Percentiles rank a stretch among this genome's conserved stretches.
These are phyloP conservation scores for Arthrinium phaeospermum DNA, from an alignment of 2,329 filamentous ascomycete species.

Conservation along the genomic window DNA sequence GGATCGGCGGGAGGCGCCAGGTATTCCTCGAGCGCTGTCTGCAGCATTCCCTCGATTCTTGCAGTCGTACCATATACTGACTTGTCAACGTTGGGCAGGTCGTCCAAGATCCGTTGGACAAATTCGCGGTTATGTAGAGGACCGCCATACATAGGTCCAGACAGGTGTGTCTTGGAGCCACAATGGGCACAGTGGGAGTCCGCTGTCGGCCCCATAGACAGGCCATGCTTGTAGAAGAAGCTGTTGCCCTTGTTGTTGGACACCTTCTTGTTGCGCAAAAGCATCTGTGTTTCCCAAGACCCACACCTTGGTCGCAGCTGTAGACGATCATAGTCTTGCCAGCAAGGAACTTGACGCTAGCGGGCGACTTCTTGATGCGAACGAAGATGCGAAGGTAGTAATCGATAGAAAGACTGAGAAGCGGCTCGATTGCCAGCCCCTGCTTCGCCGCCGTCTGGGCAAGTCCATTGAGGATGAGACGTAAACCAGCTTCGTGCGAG, in stretches of 20 bases:
- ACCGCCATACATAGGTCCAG: slow-evolving; percentile 94
- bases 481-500: slow-evolving; percentile 88
- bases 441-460: slow-evolving; percentile 83
- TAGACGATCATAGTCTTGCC: slow-evolving; percentile 94
- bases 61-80: slow-evolving; percentile 79
- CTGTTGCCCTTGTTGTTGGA: slow-evolving; percentile 73
- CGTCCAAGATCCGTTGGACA: slow-evolving; percentile 76
- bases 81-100: slow-evolving; percentile 70
- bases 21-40: slow-evolving; percentile 82
- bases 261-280: slow-evolving; percentile 71
- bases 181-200: slow-evolving; percentile 80
- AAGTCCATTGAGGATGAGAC: slow-evolving; percentile 83
- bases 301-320: slow-evolving; percentile 91
- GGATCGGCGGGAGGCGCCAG: slow-evolving; percentile 39
- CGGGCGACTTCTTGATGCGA: slow-evolving; percentile 77
- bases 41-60: slow-evolving; percentile 90
- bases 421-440: slow-evolving; percentile 85
- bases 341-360: slow-evolving; percentile 87
- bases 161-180: slow-evolving; percentile 82
- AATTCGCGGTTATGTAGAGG: slow-evolving; percentile 86
- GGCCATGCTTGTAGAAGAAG: slow-evolving; percentile 78
- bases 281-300: slow-evolving; percentile 83
- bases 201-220: slow-evolving; percentile 72
- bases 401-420: slow-evolving; percentile 92
- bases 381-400: slow-evolving; percentile 94